Base-by-base conservation (phyloP, 2,329 filamentous ascomycete species). In the Phyllosticta citriasiana region DNA sequence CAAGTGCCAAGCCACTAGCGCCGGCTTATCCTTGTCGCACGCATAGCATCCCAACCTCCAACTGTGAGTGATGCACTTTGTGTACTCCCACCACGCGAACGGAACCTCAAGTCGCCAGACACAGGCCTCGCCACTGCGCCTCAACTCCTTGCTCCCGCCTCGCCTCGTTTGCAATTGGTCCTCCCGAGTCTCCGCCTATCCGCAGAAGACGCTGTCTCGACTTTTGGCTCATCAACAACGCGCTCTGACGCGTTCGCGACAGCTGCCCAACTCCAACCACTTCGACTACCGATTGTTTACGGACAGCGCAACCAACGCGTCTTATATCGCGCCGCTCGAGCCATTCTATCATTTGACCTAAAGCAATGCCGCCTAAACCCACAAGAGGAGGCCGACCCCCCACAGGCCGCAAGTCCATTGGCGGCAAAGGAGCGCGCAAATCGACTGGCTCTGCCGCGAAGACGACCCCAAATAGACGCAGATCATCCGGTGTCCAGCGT, bases 1-100 rank as follows among this genome's bases (percentile, higher is more conserved):
- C 60, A 24, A 66, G 53, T 57, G 62, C 63, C 61, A 62, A 65
- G 27, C 27, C 27, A 8, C 27, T 7, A 30, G 27, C 19, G 62
- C 19, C 25, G 40, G 40, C 40, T 47, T 8, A 30, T 47, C 40
- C 40, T 16, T 47, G 40, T 47, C 40, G 40, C 16, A n/a, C 40
- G 12, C 40, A 47, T 47, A n/a, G 40, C 40, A 47, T 47, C 16
- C 14, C 40, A 47, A 47, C 40, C 40, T 47, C 40, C 40, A 47
- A 22, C 19, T 22, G 19, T 22, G 19, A 22, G 27, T 30, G 6
- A 30, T 30, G 6, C 27, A 8, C 6, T 47, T 47, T 47, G 40
- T 47, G 14, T 47, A 47, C 40, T n/a, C 14, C 14, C 40, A 47
- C 40, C 40, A n/a, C 40, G 14, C 40, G n/a, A n/a, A 47, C 19